A percentile compares a stretch with the other conserved stretches of the same genome.
Conservation (phyloP, 2,329 filamentous ascomycete species). For the Beauveria asiatica region DNA sequence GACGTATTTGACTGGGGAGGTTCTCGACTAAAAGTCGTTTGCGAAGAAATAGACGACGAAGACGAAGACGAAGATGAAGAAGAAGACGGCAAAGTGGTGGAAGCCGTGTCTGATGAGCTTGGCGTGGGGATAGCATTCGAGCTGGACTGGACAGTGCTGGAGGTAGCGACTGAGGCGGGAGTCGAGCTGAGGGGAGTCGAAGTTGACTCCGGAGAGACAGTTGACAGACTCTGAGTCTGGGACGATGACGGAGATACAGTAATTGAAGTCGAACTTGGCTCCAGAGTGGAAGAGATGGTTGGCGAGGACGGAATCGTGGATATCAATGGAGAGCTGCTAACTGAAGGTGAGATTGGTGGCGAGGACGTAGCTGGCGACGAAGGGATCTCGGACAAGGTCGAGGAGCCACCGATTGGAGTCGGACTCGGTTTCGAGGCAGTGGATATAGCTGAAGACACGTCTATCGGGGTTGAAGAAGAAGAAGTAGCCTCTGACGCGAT, state of each 20-base stretch:
- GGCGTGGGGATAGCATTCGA: not conserved
- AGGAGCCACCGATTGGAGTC: too few species aligned
- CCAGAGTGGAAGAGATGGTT: not conserved
- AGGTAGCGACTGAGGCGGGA: not conserved
- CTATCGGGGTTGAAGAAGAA: too few species aligned
- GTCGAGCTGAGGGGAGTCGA: not conserved
- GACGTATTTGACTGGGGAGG: too few species aligned
- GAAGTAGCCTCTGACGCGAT: too few species aligned
- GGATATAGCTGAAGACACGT: too few species aligned
- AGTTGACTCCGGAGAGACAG: not conserved
- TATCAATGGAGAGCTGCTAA: not conserved
- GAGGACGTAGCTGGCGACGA: not conserved
- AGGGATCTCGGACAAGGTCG: too few species aligned
- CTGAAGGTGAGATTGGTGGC: not conserved
- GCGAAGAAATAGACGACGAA: too few species aligned
- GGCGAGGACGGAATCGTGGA: not conserved
- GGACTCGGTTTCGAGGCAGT: too few species aligned
- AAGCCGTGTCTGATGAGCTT: not conserved
- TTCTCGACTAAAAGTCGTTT: too few species aligned
- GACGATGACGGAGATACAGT: too few species aligned
- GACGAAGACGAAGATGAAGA: too few species aligned
- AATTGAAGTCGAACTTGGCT: not conserved
- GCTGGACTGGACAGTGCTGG: not conserved
- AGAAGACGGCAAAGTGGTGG: not conserved
- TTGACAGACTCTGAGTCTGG: too few species aligned